These are phyloP conservation scores for Rubroboletus satanas DNA, from an alignment of 768 basidiomycete genomes.

Conservation along the genomic window DNA sequence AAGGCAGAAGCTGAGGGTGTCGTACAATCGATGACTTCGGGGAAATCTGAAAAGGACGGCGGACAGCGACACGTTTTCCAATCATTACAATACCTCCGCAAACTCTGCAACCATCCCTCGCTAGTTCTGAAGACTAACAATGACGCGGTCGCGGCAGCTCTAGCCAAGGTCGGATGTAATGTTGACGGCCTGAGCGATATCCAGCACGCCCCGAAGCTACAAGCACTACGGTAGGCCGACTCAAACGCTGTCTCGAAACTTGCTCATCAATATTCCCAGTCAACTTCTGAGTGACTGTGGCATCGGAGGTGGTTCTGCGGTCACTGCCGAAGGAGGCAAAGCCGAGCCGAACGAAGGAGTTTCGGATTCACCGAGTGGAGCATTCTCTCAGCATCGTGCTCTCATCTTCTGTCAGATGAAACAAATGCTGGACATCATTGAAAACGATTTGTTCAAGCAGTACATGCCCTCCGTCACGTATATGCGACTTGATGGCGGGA, in stretches of 20 bases:
- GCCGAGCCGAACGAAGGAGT: conserved; percentile 63
- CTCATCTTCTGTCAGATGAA: conserved; percentile 99
- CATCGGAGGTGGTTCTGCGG: conserved; percentile 57
- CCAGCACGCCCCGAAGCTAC: conserved; percentile 88
- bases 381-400: conserved; percentile 94
- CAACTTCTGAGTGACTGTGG: conserved; percentile 95
- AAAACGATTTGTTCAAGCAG: conserved; percentile 84
- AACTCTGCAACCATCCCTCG: conserved; percentile 96
- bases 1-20: conserved; percentile 59
- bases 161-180: conserved; percentile 52
- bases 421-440: conserved; percentile 97
- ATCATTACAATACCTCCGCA: conserved; percentile 92
- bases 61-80: conserved; percentile 92
- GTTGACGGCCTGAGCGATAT: conserved; percentile 63
- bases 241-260: neutral
- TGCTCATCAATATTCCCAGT: conserved; percentile 39
- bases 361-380: conserved; percentile 41
- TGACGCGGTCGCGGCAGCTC: conserved; percentile 52
- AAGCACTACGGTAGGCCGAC: conserved; percentile 74
- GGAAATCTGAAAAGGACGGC: conserved; percentile 34
- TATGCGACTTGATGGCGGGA: conserved; percentile 94
- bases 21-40: conserved; percentile 44
- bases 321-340: conserved; percentile 54
- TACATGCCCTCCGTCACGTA: conserved; percentile 96
- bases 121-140: conserved; percentile 77